Evolutionary conservation across 2,329 filamentous ascomycete genomes (phyloP).

Genomic region (Fusarium nanum): DNA sequence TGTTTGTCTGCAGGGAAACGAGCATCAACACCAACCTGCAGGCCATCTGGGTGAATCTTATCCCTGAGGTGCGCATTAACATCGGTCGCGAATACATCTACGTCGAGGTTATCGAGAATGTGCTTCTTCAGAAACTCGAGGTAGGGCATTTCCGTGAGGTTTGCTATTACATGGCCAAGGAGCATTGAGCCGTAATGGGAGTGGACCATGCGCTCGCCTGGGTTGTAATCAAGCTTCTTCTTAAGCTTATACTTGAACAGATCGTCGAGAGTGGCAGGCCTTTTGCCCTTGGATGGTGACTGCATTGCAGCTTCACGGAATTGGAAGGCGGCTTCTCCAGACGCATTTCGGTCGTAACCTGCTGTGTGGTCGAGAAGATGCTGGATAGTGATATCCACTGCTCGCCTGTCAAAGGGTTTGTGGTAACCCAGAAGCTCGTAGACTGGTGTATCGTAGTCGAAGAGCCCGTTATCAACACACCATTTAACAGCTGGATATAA

Average conservation of each 20-base stretch:
- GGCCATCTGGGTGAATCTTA: conserved; percentile 33
- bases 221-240: conserved; percentile 16
- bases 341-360: conserved; percentile 12
- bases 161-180: conserved; percentile 27
- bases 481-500: conserved; percentile 22
- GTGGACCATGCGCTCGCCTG: conserved; percentile 19
- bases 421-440: conserved; percentile 29
- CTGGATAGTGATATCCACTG: conserved; percentile 23
- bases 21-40: conserved; percentile 12
- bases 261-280: conserved; percentile 29
- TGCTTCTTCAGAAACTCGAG: conserved; percentile 29
- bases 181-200: conserved; percentile 36
- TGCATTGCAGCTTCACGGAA: conserved; percentile 23
- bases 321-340: conserved; percentile 21
- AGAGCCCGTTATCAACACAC: not conserved
- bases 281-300: conserved; percentile 7
- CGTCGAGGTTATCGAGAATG: conserved; percentile 21
- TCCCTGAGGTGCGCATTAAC: conserved; percentile 14
- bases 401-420: conserved; percentile 11
- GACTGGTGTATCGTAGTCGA: conserved; percentile 16
- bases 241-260: conserved; percentile 33
- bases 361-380: conserved; percentile 29
- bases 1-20: not conserved
- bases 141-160: conserved; percentile 29
- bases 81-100: conserved; percentile 20